phyloP scores from a whole-genome alignment of 345 rosid species.

The Pistacia atlantica region DNA sequence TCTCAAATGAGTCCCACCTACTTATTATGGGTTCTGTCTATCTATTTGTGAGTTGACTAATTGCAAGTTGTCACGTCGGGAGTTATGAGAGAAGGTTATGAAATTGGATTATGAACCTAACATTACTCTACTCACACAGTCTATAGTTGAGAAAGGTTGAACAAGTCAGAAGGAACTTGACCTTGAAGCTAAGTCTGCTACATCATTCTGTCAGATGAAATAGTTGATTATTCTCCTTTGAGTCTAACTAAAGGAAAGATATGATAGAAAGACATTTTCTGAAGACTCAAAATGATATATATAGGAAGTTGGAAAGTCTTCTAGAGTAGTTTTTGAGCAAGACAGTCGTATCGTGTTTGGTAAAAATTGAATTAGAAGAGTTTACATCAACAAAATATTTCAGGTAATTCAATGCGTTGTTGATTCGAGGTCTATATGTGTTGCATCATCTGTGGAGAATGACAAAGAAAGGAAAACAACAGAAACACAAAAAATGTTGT shows the following conservation, averaged over 20 bases:
- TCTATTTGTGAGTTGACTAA: no score
- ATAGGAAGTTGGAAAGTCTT: neutral
- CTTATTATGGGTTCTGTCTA: no score
- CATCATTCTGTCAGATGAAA: constrained; percentile 51
- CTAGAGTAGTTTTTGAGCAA: neutral
- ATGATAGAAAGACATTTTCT: neutral
- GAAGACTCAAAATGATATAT: neutral
- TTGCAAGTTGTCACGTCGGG: no score
- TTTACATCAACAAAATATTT: neutral
- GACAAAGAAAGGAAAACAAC: constrained; percentile 5
- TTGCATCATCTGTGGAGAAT: neutral
- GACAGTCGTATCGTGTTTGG: neutral
- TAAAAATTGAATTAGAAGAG: neutral
- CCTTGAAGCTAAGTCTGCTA: constrained; percentile 50
- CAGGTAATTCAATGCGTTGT: neutral
- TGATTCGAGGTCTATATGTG: neutral
- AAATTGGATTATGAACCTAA: no score
- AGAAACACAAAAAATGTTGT: constrained; percentile 64
- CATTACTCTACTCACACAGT: constrained; percentile 45
- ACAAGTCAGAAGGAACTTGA: constrained; percentile 48
- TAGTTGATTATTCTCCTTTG: neutral
- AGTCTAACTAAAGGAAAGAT: neutral
- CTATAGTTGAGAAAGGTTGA: constrained; percentile 54
- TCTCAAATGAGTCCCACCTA: no score
- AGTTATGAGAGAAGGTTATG: no score